Evolutionary conservation across 176 grass and related monocot genomes (phyloP).

Genomic region (Cenchrus americanus): DNA sequence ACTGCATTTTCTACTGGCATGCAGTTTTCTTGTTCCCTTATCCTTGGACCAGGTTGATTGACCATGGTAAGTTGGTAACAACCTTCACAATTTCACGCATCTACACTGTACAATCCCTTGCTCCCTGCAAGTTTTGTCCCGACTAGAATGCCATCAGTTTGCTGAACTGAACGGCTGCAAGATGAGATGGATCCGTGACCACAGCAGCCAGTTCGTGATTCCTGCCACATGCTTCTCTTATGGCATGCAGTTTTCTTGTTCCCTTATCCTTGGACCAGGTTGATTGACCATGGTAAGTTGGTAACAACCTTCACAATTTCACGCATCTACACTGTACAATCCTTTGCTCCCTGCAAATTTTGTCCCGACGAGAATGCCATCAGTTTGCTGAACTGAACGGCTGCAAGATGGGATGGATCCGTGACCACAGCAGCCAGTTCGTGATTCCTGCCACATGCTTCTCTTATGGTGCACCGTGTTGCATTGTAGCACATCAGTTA

Average conservation of each 20-base stretch:
- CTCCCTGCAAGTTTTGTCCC: neutral
- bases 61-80: neutral
- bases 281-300: constrained; percentile 8
- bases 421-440: neutral
- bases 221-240: constrained; percentile 23
- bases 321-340: neutral
- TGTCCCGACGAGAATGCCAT: neutral
- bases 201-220: constrained; percentile 7
- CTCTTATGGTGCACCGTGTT: constrained; percentile 22
- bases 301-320: neutral
- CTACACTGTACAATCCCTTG: neutral
- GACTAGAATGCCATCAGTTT: neutral
- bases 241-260: neutral
- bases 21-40: neutral
- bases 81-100: neutral
- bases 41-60: neutral
- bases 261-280: neutral
- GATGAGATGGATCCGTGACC: constrained; percentile 15
- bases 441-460: constrained; percentile 24
- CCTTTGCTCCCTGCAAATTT: neutral
- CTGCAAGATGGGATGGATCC: constrained; percentile 22
- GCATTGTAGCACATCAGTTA: neutral
- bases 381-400: constrained; percentile 14
- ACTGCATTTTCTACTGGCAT: neutral
- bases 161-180: constrained; percentile 18